A percentile compares a stretch with the other conserved stretches of the same genome.
phyloP scores from a whole-genome alignment of 73 alveolate species.

The Symbiodinium pilosum region DNA sequence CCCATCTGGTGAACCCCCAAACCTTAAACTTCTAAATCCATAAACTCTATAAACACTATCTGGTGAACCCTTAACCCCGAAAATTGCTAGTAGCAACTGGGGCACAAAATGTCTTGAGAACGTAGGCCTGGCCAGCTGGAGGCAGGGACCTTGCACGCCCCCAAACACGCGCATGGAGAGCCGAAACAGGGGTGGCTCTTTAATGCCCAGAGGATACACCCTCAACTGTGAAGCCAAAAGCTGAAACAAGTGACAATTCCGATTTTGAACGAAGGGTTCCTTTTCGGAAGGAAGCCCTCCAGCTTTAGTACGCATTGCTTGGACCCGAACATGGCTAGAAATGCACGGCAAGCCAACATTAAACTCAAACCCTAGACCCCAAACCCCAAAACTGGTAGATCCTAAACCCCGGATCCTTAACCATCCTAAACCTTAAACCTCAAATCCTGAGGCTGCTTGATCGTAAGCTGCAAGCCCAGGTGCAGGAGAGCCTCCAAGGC shows the following conservation, averaged over 20 bases:
- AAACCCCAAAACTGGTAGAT: neutral
- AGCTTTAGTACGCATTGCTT: no score
- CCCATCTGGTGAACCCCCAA: neutral
- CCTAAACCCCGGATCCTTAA: neutral
- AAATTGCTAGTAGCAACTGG: neutral
- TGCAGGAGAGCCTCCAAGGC: neutral
- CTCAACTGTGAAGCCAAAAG: no score
- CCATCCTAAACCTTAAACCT: neutral
- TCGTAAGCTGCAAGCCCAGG: no score
- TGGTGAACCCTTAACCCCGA: neutral
- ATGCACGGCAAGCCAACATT: no score
- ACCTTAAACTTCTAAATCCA: neutral
- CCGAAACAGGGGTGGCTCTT: no score
- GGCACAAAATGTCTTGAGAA: slow-evolving; percentile 54
- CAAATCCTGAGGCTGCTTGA: neutral
- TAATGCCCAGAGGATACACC: no score
- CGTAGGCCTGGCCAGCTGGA: slow-evolving; percentile 81
- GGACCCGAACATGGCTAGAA: no score
- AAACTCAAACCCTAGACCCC: neutral
- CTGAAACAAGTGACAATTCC: no score
- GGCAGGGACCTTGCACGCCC: slow-evolving; percentile 39
- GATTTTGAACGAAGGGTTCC: no score
- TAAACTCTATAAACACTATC: neutral
- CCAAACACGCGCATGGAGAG: no score
- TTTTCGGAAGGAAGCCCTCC: no score